phyloP scores from a whole-genome alignment of 371 early-diverging fungal species.

The Sporodiniella umbellata region DNA sequence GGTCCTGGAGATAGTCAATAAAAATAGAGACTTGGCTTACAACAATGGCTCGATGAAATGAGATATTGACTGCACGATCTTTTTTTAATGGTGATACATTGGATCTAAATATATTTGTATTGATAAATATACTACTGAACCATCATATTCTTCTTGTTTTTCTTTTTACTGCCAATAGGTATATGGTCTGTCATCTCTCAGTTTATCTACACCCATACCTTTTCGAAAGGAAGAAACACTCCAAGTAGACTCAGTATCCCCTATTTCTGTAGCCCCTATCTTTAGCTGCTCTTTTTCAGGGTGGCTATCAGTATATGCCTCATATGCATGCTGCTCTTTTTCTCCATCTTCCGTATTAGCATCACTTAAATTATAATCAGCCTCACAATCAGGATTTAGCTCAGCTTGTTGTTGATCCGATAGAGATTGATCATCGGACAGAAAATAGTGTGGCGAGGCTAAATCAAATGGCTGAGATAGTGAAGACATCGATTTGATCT shows the following conservation, averaged over 20 bases:
- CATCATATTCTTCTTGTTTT: conserved; percentile 16
- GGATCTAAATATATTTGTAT: conserved; percentile 55
- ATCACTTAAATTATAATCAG: conserved; percentile 13
- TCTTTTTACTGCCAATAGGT: conserved; percentile 83
- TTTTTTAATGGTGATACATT: conserved; percentile 47
- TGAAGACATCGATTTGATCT: neutral
- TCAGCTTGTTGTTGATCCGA: neutral
- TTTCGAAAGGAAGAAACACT: conserved; percentile 70
- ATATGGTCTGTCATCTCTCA: conserved; percentile 66
- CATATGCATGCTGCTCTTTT: conserved; percentile 19
- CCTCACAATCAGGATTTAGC: neutral
- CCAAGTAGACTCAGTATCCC: conserved; percentile 57
- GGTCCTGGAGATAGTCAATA: conserved; percentile 80
- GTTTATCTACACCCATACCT: conserved; percentile 62
- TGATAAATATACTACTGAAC: too few relatives aligned
- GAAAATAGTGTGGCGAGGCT: neutral
- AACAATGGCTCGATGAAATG: conserved; percentile 32
- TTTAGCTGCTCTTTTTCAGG: conserved; percentile 24
- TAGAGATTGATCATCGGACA: neutral
- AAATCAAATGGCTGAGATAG: neutral
- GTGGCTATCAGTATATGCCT: conserved; percentile 28
- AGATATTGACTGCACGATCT: conserved; percentile 33
- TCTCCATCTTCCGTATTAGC: conserved; percentile 18
- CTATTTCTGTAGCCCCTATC: conserved; percentile 55
- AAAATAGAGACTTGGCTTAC: conserved; percentile 68